Evolutionary conservation across 2,329 filamentous ascomycete genomes (phyloP), one percentile per base, ranked within the genome.

Genomic region (Eurotiales sp.): DNA sequence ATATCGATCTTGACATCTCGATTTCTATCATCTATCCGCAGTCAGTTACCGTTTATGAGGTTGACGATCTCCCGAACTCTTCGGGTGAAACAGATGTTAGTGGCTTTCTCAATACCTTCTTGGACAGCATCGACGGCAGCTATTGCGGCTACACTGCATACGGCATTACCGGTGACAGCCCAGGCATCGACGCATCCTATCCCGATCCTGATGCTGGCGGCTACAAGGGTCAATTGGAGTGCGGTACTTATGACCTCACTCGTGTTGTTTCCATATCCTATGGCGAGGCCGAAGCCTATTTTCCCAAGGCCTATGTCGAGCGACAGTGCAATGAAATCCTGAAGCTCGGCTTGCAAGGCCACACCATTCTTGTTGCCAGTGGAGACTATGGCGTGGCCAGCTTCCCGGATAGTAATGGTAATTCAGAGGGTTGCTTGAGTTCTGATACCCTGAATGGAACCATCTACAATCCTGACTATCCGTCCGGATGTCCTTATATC

Each of bases 221-320:
- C 23, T 51, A 51, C 22, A 45, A 17, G 8, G 48, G 48, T 8
- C 22, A 40, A 37, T 14, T 32, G 14, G 40, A 51, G 32, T 51
- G 48, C 29, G 48, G 48, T 8, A 51, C 48, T 3, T 51, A 51
- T 39, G 42, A 75, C 56, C 76, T 78, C 2, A 78, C 80, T 8
- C 79, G 81, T 55, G 79, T 82, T 10, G 73, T 82, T 53, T 76
- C 73, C 37, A 78, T 84, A 56, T 79, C 76, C 3, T 82, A 82
- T 61, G 79, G 78, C 42, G 76, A 76, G 39, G 72, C 76, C 39
- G 80, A 84, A 63, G 65, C 67, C 6, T 76, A 77, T 19, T 69
- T 83, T 15, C 79, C 81, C 0, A 65, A 73, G 7, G 68, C 66
- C 55, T 84, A 84, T 64, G 76, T 80, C 57, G 68, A 76, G 56